Percentiles rank a stretch among this genome's conserved stretches.
Conservation (phyloP, 1,139 yeast species). For the Hemisphaericaspora xylofermentans region DNA sequence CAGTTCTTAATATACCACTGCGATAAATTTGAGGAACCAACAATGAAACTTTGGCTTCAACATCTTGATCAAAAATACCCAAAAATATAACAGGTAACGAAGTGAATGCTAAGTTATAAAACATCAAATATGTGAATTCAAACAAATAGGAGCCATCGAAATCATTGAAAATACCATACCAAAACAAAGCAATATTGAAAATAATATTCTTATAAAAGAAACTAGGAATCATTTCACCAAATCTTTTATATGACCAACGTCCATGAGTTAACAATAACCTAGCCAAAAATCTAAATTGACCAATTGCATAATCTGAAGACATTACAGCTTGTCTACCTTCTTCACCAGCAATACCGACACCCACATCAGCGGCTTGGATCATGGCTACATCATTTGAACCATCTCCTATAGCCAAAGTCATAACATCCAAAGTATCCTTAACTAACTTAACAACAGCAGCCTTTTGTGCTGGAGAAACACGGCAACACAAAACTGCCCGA, state of each 20-base stretch:
- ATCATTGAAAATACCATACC: constrained; percentile 85
- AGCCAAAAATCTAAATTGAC: constrained; percentile 84
- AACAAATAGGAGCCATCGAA: constrained; percentile 91
- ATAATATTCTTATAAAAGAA: constrained; percentile 91
- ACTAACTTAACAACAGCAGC: constrained; percentile 95
- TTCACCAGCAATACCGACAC: constrained; percentile 98
- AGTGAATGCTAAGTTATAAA: constrained; percentile 92
- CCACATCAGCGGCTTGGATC: constrained; percentile 99
- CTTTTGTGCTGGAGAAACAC: constrained; percentile 96
- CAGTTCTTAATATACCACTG: constrained; percentile 77
- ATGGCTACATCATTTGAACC: constrained; percentile 98
- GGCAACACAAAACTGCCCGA: constrained; percentile 91
- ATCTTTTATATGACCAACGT: constrained; percentile 90
- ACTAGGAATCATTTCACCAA: constrained; percentile 92
- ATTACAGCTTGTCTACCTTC: constrained; percentile 98
- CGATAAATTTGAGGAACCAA: constrained; percentile 89
- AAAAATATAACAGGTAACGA: constrained; percentile 89
- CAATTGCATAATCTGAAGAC: constrained; percentile 96
- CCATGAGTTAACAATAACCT: constrained; percentile 87
- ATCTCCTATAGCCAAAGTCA: constrained; percentile 92
- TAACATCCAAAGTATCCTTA: constrained; percentile 71
- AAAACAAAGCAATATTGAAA: constrained; percentile 82
- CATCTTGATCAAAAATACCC: constrained; percentile 94
- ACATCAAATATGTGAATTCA: constrained; percentile 89
- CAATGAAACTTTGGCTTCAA: constrained; percentile 73